Evolutionary conservation across 2,329 filamentous ascomycete species (phyloP).

Genomic region (Beauveria australis): DNA sequence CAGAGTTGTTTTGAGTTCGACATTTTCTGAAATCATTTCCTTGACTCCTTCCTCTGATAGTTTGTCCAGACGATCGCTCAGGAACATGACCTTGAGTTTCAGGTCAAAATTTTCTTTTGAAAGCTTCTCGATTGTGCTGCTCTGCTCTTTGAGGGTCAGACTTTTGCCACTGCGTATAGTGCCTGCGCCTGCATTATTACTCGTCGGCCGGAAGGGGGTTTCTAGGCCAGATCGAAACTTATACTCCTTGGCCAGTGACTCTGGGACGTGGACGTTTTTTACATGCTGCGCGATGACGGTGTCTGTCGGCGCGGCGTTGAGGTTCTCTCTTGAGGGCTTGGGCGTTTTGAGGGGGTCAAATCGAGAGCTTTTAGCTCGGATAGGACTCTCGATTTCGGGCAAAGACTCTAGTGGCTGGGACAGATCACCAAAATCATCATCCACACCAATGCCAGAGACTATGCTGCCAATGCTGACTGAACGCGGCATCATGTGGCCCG

Average conservation of each 20-base stretch:
- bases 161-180: slow-evolving; percentile 55
- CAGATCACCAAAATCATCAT: slow-evolving; percentile 48
- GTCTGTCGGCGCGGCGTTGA: slow-evolving; percentile 63
- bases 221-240: slow-evolving; percentile 61
- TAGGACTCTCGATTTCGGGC: slow-evolving; percentile 38
- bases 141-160: slow-evolving; percentile 92
- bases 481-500: slow-evolving; percentile 55
- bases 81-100: slow-evolving; percentile 94
- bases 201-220: slow-evolving; percentile 50
- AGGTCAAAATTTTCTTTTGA: slow-evolving; percentile 98
- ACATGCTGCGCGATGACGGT: slow-evolving; percentile 84
- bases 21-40: slow-evolving; percentile 96
- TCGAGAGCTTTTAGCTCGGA: slow-evolving; percentile 24
- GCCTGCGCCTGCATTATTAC: slow-evolving; percentile 33
- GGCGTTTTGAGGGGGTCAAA: slow-evolving; percentile 60
- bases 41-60: slow-evolving; percentile 93
- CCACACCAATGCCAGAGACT: slow-evolving; percentile 56
- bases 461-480: slow-evolving; percentile 86
- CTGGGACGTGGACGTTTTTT: slow-evolving; percentile 82
- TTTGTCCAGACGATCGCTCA: slow-evolving; percentile 87
- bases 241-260: slow-evolving; percentile 80
- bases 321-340: slow-evolving; percentile 45
- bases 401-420: slow-evolving; percentile 40
- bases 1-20: slow-evolving; percentile 85
- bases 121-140: slow-evolving; percentile 89